Evolutionary conservation across 495 filamentous ascomycete species (phyloP), one percentile per base, ranked within the genome.

Genomic region (Tuber calosporum): DNA sequence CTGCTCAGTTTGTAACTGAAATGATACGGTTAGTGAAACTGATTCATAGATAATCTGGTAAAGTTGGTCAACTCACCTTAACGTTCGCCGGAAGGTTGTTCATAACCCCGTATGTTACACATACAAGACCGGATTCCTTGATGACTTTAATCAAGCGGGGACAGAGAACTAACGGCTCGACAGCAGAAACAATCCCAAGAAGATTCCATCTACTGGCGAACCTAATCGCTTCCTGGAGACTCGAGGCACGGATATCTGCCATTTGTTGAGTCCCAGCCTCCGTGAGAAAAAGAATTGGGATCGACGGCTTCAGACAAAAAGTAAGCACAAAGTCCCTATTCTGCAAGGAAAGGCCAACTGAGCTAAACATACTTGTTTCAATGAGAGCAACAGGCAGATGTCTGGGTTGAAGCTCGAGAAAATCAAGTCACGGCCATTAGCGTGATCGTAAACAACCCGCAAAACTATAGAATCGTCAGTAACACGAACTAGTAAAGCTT

Each of bases 321-420:
- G 53, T 62, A 17, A 62, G 53, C 19, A 62, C 26, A 62, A 62
- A 62, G 26, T 34, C 30, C 15, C 13, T 1, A n/a, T 15, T 45
- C 9, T 30, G 34, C 26, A 39, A 39, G 9, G 45, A 15, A 69
- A 36, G 13, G 13, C 22, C 67, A 11, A 22, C 5, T n/a, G 40
- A 38, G 13, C 34, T 22, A 68, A 17, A 79, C 73, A 36, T 69
- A 81, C 79, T 84, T 93, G 96, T 85, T 99, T 99, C 86, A 97
- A 94, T 72, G 91, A 94, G 62, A 98, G 84, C 74, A 97, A 86
- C 34, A 99, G 86, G 79, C 96, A 99, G 48, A 98, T 92, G 73
- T 98, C 96, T 7, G 96, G 96, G 83, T 97, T 95, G 85, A 99
- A 99, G 77, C 89, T 92, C 73, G 91, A 94, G 85, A 99, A 99